Percentiles rank a stretch among this genome's conserved stretches.
phyloP scores from a whole-genome alignment of 208 protist species.

The Phytomonas sp. region DNA sequence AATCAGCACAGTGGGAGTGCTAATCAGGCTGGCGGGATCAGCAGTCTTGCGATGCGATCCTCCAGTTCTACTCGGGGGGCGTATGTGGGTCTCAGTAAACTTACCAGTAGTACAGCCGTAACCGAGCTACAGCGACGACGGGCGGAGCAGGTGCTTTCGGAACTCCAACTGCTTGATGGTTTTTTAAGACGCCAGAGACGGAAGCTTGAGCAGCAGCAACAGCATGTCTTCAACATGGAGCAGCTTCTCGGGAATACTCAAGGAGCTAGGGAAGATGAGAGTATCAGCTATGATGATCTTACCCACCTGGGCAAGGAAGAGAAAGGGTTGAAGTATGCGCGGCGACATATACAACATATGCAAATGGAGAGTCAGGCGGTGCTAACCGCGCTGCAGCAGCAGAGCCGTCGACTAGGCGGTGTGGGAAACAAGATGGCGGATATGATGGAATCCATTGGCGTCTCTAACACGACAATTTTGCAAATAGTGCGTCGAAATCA shows the following conservation, averaged over 20 bases:
- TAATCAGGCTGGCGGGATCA: constrained; percentile 3
- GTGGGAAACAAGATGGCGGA: constrained; percentile 44
- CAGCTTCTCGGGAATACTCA: constrained; percentile 34
- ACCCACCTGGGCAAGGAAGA: constrained; percentile 49
- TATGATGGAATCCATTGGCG: constrained; percentile 66
- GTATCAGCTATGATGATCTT: constrained; percentile 11
- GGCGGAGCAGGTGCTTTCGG: constrained; percentile 53
- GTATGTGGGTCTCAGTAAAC: constrained; percentile 13
- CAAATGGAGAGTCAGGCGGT: constrained; percentile 55
- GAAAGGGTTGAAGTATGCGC: constrained; percentile 56
- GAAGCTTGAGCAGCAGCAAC: constrained; percentile 27
- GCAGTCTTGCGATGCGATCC: constrained; percentile 13
- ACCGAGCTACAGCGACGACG: constrained; percentile 50
- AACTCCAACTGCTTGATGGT: constrained; percentile 47
- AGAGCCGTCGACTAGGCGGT: constrained; percentile 49
- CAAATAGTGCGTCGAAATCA: constrained; percentile 78
- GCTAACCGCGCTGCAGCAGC: constrained; percentile 50
- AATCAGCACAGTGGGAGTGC: neutral
- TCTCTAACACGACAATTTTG: constrained; percentile 70
- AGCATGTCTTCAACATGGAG: constrained; percentile 27
- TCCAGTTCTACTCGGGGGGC: neutral
- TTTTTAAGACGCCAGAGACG: constrained; percentile 28
- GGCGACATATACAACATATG: constrained; percentile 57
- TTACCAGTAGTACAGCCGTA: constrained; percentile 13
- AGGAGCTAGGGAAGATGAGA: neutral